Conservation (phyloP, 352 stramenopile genomes). For the Globisporangium spinosum region DNA sequence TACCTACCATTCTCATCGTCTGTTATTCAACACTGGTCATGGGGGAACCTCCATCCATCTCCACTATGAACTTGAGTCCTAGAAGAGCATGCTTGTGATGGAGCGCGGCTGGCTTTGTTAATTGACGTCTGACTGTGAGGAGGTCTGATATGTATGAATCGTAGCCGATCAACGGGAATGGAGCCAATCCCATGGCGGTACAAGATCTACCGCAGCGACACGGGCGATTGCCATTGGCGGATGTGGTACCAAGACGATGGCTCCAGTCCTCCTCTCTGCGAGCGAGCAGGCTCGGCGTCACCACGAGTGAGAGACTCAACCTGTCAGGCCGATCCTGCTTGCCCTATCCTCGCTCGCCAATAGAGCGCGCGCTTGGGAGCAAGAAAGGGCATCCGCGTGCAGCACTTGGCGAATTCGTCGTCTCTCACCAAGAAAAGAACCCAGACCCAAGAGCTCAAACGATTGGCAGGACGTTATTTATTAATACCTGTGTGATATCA, state of each 20-base stretch:
- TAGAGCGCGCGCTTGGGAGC: background rate
- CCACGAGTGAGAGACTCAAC: background rate
- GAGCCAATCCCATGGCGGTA: background rate
- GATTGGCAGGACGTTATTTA: background rate
- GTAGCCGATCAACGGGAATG: background rate
- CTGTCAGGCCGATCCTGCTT: background rate
- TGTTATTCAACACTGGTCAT: background rate
- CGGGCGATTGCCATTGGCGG: background rate
- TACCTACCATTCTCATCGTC: background rate
- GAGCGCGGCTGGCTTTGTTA: background rate
- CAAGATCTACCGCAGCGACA: background rate
- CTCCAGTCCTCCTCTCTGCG: constrained; percentile 2
- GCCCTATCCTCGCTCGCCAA: background rate
- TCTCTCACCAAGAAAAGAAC: background rate
- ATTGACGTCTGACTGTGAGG: background rate
- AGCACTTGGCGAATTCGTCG: background rate
- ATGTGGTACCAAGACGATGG: background rate
- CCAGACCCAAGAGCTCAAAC: background rate
- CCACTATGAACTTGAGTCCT: background rate
- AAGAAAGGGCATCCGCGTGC: background rate
- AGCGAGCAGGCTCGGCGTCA: background rate
- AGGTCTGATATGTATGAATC: background rate
- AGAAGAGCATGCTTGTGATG: background rate
- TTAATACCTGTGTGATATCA: background rate
- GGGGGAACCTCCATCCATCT: background rate